Percentiles rank a stretch among this genome's conserved stretches.
phyloP scores from a whole-genome alignment of 1,284 basidiomycete species.

The Prillingera fragicola region DNA sequence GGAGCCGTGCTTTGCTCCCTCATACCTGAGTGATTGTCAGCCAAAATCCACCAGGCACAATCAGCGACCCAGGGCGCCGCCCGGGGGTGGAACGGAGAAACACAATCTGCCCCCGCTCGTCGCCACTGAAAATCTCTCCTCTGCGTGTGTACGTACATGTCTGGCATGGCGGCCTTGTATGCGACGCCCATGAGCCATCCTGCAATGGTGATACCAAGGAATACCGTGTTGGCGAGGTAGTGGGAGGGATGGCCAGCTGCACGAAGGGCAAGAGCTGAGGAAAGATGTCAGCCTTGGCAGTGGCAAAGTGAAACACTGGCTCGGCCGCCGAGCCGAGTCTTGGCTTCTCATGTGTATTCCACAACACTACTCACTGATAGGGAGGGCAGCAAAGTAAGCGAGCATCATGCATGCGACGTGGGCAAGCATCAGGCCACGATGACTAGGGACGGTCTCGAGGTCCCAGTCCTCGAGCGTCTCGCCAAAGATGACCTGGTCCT shows the following conservation, averaged over 20 bases:
- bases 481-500: conserved; percentile 36
- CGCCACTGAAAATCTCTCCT: background rate
- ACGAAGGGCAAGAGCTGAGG: conserved; percentile 33
- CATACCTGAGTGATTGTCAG: conserved; percentile 30
- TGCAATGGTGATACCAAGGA: conserved; percentile 27
- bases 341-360: no score
- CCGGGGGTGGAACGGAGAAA: background rate
- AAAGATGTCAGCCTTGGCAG: conserved; percentile 1
- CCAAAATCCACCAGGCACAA: background rate
- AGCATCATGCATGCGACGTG: conserved; percentile 29
- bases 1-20: conserved; percentile 31
- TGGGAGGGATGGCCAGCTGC: conserved; percentile 37
- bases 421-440: conserved; percentile 28
- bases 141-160: conserved; percentile 27
- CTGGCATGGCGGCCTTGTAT: conserved; percentile 35
- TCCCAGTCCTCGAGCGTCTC: conserved; percentile 37
- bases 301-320: background rate
- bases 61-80: background rate
- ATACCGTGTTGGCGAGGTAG: conserved; percentile 29
- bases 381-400: conserved; percentile 40
- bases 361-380: conserved; percentile 29
- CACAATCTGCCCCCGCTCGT: background rate
- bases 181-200: conserved; percentile 40
- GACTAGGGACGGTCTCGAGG: conserved; percentile 22
- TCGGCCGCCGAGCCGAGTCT: background rate